Conservation (phyloP, 73 alveolate species). For the Tetrahymena thermophila region DNA sequence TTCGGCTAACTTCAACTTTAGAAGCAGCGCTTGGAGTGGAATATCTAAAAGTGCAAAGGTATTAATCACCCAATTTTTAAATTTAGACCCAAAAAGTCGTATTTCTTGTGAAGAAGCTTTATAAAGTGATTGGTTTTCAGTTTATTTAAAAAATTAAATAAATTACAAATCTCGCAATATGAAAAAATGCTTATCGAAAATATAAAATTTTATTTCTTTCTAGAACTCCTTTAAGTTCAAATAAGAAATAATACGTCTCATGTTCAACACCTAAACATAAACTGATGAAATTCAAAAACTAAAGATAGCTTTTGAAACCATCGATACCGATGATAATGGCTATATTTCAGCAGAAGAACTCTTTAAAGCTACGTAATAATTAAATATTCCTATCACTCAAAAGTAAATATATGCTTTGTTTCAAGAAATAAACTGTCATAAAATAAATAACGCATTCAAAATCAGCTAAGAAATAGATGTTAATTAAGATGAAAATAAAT, state of each 20-base stretch:
- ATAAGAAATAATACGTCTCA: not conserved
- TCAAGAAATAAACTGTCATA: not conserved
- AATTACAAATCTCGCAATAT: not conserved
- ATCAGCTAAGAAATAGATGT: not conserved
- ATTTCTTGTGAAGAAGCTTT: not conserved
- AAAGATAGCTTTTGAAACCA: not conserved
- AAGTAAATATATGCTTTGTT: not conserved
- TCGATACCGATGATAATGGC: not conserved
- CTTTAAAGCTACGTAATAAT: not conserved
- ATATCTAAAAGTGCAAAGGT: not conserved
- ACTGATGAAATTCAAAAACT: not conserved
- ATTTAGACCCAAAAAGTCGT: not conserved
- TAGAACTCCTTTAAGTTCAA: not conserved
- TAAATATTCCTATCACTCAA: not conserved
- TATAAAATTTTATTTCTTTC: not conserved
- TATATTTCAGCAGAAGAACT: not conserved
- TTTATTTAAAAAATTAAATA: not conserved
- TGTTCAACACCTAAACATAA: not conserved
- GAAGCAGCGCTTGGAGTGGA: not conserved
- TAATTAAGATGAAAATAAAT: not conserved
- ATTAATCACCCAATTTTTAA: not conserved
- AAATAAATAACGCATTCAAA: not conserved
- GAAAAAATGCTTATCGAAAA: not conserved
- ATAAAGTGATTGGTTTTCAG: not conserved
- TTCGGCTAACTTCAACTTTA: not conserved